These are phyloP conservation scores for Fraxinus ornus DNA, from an alignment of 305 asterid genomes.

Conservation along the genomic window DNA sequence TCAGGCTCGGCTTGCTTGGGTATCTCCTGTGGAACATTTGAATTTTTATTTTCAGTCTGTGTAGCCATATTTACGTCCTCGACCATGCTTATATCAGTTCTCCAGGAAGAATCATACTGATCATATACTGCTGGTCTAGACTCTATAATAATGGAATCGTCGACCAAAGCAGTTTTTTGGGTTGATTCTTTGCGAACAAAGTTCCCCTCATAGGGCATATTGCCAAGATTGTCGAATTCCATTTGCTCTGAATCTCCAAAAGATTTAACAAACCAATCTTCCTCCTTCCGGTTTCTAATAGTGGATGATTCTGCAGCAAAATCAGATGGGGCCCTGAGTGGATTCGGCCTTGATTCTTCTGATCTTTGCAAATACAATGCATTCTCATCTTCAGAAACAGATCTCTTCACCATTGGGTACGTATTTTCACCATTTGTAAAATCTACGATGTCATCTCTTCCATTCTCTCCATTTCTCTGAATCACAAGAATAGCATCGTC, in stretches of 20 bases:
- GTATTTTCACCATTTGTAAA: slow-evolving; percentile 53
- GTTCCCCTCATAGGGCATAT: slow-evolving; percentile 34
- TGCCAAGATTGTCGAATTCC: slow-evolving; percentile 29
- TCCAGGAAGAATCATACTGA: slow-evolving; percentile 56
- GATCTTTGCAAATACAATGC: slow-evolving; percentile 33
- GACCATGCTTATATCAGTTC: slow-evolving; percentile 57
- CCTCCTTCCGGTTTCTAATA: slow-evolving; percentile 41
- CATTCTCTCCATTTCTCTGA: slow-evolving; percentile 37
- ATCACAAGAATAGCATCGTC: slow-evolving; percentile 57
- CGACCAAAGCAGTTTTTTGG: slow-evolving; percentile 40
- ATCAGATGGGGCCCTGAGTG: slow-evolving; percentile 34
- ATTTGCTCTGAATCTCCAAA: slow-evolving; percentile 34
- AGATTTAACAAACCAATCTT: slow-evolving; percentile 63
- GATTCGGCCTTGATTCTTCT: slow-evolving; percentile 35
- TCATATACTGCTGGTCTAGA: slow-evolving; percentile 41
- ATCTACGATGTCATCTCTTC: slow-evolving; percentile 30
- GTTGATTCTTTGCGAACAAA: slow-evolving; percentile 31
- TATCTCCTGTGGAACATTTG: slow-evolving; percentile 19
- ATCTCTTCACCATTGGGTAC: slow-evolving; percentile 38
- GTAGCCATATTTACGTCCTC: slow-evolving; percentile 38
- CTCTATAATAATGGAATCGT: slow-evolving; percentile 77
- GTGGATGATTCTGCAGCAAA: slow-evolving; percentile 50
- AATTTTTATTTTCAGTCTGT: slow-evolving; percentile 33
- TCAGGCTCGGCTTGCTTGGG: slow-evolving; percentile 50
- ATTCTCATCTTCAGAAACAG: slow-evolving; percentile 43